Percentiles rank a stretch among this genome's conserved stretches.
Conservation (phyloP, 257 asterid species). For the Eustoma russellianum region DNA sequence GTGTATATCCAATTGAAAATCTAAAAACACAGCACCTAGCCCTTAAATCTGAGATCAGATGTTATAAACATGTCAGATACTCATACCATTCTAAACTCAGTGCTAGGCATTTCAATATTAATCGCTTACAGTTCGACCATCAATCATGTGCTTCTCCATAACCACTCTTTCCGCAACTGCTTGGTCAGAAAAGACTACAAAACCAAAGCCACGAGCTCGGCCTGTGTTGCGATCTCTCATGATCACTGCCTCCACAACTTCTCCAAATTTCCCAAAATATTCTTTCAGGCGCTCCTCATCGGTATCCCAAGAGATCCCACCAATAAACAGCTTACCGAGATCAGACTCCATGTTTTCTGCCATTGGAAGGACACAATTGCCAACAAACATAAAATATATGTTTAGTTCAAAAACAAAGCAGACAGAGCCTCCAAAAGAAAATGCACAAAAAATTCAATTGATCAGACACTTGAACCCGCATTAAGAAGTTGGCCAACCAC, state of each 20-base stretch:
- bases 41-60: not conserved
- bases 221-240: slow-evolving; percentile 79
- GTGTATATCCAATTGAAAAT: not conserved
- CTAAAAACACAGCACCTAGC: not conserved
- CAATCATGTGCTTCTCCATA: slow-evolving; percentile 68
- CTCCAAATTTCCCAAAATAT: slow-evolving; percentile 59
- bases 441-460: not conserved
- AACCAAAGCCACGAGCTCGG: slow-evolving; percentile 87
- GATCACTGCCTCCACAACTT: slow-evolving; percentile 78
- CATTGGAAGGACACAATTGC: slow-evolving; percentile 7
- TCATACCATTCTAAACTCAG: slow-evolving; percentile 4
- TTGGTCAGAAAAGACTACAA: slow-evolving; percentile 62
- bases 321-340: slow-evolving; percentile 76
- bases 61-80: not conserved
- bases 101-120: not conserved
- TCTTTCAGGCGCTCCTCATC: slow-evolving; percentile 73
- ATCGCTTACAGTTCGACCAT: slow-evolving; percentile 61
- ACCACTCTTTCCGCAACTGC: slow-evolving; percentile 73
- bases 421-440: slow-evolving; percentile 3
- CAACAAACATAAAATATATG: slow-evolving; percentile 4
- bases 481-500: not conserved
- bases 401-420: slow-evolving; percentile 9
- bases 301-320: slow-evolving; percentile 97
- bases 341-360: slow-evolving; percentile 67
- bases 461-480: slow-evolving; percentile 3